These are phyloP conservation scores for Forsythia viridissima DNA, from an alignment of 257 asterid genomes.

Conservation along the genomic window DNA sequence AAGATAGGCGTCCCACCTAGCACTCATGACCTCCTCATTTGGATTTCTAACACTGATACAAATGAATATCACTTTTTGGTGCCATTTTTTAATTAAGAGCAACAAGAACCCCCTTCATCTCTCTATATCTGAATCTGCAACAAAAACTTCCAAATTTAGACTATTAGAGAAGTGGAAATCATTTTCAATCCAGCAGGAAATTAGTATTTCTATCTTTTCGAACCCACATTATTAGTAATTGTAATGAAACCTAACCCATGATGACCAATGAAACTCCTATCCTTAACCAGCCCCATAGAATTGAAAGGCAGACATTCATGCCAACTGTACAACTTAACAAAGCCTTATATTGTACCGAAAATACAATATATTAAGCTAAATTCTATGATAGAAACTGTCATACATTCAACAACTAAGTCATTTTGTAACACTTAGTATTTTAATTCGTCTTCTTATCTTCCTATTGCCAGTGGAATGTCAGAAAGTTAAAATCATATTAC, in stretches of 20 bases:
- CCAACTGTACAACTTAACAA: constrained; percentile 8
- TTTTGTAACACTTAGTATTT: neutral
- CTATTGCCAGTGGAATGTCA: constrained; percentile 10
- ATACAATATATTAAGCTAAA: neutral
- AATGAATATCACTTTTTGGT: neutral
- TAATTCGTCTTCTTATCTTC: constrained; percentile 5
- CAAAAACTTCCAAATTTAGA: constrained; percentile 13
- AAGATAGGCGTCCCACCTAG: neutral
- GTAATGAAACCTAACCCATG: neutral
- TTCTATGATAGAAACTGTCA: neutral
- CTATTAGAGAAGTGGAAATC: neutral
- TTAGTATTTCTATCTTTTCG: constrained; percentile 3
- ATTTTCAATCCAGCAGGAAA: constrained; percentile 1
- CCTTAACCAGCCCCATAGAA: neutral
- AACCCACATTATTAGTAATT: constrained; percentile 5
- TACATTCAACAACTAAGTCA: neutral
- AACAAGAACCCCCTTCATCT: neutral
- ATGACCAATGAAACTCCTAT: neutral
- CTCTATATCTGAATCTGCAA: constrained; percentile 1
- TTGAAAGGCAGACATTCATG: neutral
- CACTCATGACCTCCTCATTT: constrained; percentile 3
- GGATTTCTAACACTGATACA: constrained; percentile 12
- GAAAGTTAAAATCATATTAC: constrained; percentile 1
- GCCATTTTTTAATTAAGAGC: neutral
- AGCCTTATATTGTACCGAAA: neutral